A percentile compares a stretch with the other conserved stretches of the same genome.
Conservation (phyloP, 257 asterid species). For the Scutellaria baicalensis region DNA sequence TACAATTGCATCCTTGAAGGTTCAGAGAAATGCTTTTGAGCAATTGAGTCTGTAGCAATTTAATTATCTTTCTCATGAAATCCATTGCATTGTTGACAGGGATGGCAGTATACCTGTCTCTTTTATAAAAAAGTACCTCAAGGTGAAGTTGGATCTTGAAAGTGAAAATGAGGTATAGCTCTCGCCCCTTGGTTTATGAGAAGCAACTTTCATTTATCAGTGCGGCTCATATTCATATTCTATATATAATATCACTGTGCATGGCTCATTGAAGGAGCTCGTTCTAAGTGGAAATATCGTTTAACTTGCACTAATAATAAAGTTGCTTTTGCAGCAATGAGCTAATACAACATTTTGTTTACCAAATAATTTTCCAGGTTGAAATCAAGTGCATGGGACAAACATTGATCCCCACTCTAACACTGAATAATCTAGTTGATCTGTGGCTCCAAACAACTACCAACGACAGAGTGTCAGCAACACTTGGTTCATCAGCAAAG, state of each 20-base stretch:
- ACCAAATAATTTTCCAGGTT: conserved; percentile 37
- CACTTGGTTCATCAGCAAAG: conserved; percentile 82
- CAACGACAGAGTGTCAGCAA: conserved; percentile 42
- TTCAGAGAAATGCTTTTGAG: not conserved
- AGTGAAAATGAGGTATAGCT: conserved; percentile 72
- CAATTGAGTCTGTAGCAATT: not conserved
- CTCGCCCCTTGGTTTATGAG: not conserved
- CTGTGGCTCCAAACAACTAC: conserved; percentile 63
- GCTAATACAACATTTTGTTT: not conserved
- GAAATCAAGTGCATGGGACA: conserved; percentile 88
- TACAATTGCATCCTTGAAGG: not conserved
- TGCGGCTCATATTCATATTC: not conserved
- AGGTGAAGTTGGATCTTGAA: conserved; percentile 68
- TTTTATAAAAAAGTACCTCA: conserved; percentile 72
- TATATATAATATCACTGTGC: not conserved
- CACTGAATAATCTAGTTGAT: conserved; percentile 60
- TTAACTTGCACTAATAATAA: not conserved
- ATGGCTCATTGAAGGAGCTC: not conserved
- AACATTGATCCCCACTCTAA: conserved; percentile 55
- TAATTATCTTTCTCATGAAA: not conserved
- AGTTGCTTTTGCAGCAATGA: not conserved
- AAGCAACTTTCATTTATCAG: not conserved
- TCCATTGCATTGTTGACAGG: conserved; percentile 40
- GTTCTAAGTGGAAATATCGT: not conserved
- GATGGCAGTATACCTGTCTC: conserved; percentile 79